These are phyloP conservation scores for Sophora flavescens DNA, from an alignment of 306 rosid genomes.

Conservation along the genomic window DNA sequence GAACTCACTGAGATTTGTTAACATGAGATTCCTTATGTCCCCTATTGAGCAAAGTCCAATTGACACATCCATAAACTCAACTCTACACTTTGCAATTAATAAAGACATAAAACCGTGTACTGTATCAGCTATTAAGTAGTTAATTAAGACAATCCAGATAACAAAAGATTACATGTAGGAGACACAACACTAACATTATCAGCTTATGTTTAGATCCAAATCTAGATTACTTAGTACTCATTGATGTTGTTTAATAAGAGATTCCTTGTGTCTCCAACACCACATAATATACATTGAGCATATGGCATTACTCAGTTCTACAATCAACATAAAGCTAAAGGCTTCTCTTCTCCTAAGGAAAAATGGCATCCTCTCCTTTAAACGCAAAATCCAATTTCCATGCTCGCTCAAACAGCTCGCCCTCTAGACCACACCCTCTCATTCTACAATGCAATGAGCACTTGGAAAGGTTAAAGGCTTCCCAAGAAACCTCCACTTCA, in stretches of 20 bases:
- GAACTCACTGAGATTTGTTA: neutral
- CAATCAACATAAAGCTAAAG: neutral
- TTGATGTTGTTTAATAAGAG: conserved; percentile 7
- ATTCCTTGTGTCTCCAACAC: conserved; percentile 36
- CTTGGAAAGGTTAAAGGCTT: conserved; percentile 35
- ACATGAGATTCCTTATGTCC: conserved; percentile 42
- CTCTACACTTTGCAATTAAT: neutral
- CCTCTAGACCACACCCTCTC: conserved; percentile 52
- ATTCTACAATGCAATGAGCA: conserved; percentile 43
- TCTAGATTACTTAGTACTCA: neutral
- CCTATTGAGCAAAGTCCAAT: neutral
- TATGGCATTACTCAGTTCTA: neutral
- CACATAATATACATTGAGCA: conserved; percentile 12
- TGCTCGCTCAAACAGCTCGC: conserved; percentile 52
- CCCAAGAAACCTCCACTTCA: conserved; percentile 44
- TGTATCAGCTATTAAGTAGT: neutral
- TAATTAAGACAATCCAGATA: neutral
- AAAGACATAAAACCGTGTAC: neutral
- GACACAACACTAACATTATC: neutral
- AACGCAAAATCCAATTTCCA: conserved; percentile 41
- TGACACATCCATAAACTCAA: conserved; percentile 6
- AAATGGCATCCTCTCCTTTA: conserved; percentile 42
- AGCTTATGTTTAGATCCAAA: conserved; percentile 7
- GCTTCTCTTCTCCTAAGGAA: neutral
- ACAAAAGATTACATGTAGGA: conserved; percentile 8